Evolutionary conservation across 371 early-diverging fungal species (phyloP).

Genomic region (Saksenaea vasiformis): DNA sequence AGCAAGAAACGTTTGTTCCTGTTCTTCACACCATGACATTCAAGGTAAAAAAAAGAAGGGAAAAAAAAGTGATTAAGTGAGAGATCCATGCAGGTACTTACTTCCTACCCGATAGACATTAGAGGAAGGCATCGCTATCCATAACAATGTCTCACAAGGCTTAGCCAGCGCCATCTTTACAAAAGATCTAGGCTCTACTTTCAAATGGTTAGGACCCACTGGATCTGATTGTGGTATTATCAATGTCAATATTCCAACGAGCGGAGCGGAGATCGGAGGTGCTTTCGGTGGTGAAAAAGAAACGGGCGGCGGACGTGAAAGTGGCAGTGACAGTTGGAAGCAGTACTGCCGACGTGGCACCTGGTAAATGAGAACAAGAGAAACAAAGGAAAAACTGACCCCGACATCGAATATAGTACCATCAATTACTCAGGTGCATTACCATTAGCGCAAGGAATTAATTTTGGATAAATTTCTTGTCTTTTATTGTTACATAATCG

Average conservation of each 20-base stretch:
- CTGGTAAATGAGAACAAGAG: slow-evolving; percentile 36
- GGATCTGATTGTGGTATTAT: slow-evolving; percentile 98
- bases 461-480: slow-evolving; percentile 73
- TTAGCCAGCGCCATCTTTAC: slow-evolving; percentile 90
- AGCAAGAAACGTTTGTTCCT: slow-evolving; percentile 96
- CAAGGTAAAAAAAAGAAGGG: slow-evolving; percentile 46
- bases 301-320: slow-evolving; percentile 96
- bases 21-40: slow-evolving; percentile 88
- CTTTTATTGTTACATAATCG: not conserved
- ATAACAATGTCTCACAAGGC: slow-evolving; percentile 93
- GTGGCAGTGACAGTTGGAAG: slow-evolving; percentile 95
- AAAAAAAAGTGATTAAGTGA: too few species aligned
- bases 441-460: slow-evolving; percentile 97
- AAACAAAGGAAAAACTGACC: slow-evolving; percentile 4
- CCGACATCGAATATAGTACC: slow-evolving; percentile 49
- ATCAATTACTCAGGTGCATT: slow-evolving; percentile 90
- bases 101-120: too few species aligned
- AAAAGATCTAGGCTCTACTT: slow-evolving; percentile 76
- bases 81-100: too few species aligned
- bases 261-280: slow-evolving; percentile 98
- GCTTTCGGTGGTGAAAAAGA: slow-evolving; percentile 98
- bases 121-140: slow-evolving; percentile 86
- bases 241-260: slow-evolving; percentile 97
- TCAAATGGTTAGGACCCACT: slow-evolving; percentile 92
- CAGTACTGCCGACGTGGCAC: slow-evolving; percentile 82